Conservation (phyloP, 2,329 filamentous ascomycete genomes). For the Bipolaris oryzae region DNA sequence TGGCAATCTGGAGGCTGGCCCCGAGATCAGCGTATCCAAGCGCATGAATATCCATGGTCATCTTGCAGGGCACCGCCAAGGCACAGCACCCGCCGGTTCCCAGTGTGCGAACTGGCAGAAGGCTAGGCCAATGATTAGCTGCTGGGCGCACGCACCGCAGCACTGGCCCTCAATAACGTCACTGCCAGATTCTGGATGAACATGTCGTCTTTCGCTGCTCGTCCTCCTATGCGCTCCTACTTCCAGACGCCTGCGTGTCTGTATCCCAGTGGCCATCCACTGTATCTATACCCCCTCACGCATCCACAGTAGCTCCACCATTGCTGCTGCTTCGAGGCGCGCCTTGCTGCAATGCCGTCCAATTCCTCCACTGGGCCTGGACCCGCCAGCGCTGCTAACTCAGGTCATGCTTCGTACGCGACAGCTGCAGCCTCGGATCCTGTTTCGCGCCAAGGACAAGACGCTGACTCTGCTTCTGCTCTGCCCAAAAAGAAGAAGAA, state of each 20-base stretch:
- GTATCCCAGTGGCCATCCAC: conserved; percentile 10
- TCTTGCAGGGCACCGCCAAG: neutral
- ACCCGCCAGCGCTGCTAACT: conserved; percentile 17
- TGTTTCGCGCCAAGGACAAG: conserved; percentile 9
- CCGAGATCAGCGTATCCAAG: neutral
- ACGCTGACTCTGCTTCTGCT: conserved; percentile 19
- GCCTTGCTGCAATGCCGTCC: conserved; percentile 22
- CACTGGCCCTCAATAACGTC: conserved; percentile 15
- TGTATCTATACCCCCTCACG: neutral
- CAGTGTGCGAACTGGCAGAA: conserved; percentile 12
- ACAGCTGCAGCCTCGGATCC: conserved; percentile 21
- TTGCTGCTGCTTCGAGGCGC: conserved; percentile 9
- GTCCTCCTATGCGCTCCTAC: conserved; percentile 1
- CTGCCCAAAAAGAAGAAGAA: conserved; percentile 68
- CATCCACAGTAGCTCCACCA: neutral
- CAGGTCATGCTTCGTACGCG: conserved; percentile 21
- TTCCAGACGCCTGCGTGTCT: conserved; percentile 5
- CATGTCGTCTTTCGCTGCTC: conserved; percentile 9
- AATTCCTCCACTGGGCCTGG: conserved; percentile 18
- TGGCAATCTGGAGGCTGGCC: neutral
- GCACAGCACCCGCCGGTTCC: conserved; percentile 4
- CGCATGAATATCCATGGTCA: neutral
- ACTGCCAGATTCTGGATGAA: conserved; percentile 7
- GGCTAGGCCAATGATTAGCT: conserved; percentile 1
- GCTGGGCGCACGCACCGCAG: conserved; percentile 2